A percentile compares a stretch with the other conserved stretches of the same genome.
phyloP scores from a whole-genome alignment of 345 rosid species.

The Carallia brachiata region DNA sequence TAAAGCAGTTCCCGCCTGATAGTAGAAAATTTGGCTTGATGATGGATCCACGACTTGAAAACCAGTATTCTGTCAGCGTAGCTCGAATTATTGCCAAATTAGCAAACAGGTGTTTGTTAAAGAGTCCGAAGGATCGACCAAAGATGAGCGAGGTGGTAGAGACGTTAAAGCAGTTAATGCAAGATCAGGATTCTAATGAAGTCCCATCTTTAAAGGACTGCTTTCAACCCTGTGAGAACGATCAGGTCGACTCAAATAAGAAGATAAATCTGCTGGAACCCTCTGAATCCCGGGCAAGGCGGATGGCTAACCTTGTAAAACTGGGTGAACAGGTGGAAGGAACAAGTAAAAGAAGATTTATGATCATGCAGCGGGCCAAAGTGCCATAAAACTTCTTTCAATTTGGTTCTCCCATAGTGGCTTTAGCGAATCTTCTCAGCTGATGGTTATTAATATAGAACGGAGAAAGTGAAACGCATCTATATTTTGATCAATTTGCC shows the following conservation, averaged over 20 bases:
- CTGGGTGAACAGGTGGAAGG: conserved; percentile 49
- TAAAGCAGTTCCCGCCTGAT: conserved; percentile 62
- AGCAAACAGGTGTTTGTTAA: conserved; percentile 65
- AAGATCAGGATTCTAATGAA: conserved; percentile 37
- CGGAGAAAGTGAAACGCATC: no score
- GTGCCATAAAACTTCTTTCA: conserved; percentile 20
- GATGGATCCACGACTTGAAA: conserved; percentile 63
- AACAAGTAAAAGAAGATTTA: conserved; percentile 43
- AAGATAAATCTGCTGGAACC: conserved; percentile 10
- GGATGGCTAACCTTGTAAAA: conserved; percentile 56
- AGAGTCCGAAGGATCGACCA: conserved; percentile 68
- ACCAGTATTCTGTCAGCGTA: conserved; percentile 43
- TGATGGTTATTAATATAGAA: background rate
- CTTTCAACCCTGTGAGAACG: conserved; percentile 19
- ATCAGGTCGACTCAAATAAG: conserved; percentile 17
- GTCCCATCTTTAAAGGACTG: conserved; percentile 7
- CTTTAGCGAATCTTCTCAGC: background rate
- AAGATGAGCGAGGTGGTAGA: conserved; percentile 64
- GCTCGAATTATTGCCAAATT: conserved; percentile 65
- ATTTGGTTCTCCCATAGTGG: background rate
- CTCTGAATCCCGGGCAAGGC: conserved; percentile 53
- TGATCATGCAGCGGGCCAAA: conserved; percentile 48
- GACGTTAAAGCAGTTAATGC: conserved; percentile 47
- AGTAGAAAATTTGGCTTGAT: conserved; percentile 57
- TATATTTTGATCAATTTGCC: no score